Base-by-base conservation (phyloP, 805 yeast species). In the Nakazawaea anatomiae region DNA sequence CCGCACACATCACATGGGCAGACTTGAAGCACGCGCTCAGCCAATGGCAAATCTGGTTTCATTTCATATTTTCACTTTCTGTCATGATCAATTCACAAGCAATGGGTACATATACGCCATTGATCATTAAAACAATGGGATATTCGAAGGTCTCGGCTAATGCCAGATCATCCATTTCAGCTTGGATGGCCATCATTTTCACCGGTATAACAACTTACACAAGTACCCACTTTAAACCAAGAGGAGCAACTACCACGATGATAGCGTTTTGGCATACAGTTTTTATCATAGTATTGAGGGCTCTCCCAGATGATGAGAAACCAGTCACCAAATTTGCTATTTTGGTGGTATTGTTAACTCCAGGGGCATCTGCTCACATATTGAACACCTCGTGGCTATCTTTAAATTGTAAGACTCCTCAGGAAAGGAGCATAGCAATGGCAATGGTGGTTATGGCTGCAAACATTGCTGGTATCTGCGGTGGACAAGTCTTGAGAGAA, bases 401-500 rank as follows among this genome's bases (percentile, higher is more conserved):
- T 32, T 30, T 47, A 11, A 57, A 57, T 39, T n/a, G 50, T 29
- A 42, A 36, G 28, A 52, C 50, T n/a, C 58, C 56, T 8, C 44
- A 42, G 4, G 49, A 51, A 32, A 50, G 59, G 31, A 56, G 54
- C 47, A 47, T 57, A 25, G 50, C 57, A 10, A 41, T 56, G 53
- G 55, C 57, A 3, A 27, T 54, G 31, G 29, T 54, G 30, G 52
- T 56, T 2, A 56, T 56, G 58, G 54, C 54, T n/a, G 58, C 58
- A 1, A 54, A 57, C 39, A 52, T 55, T 28, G 60, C 56, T 9
- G 58, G 59, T 39, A 53, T 57, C 34, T 50, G 54, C 43, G 60
- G 53, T 47, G 57, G 58, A 2, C 58, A 57, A 43, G 50, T 54
- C 10, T 38, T 55, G 38, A 54, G 59, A 51, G 49, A 46, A 8